A percentile compares a stretch with the other conserved stretches of the same genome.
phyloP scores from a whole-genome alignment of 192 early-diverging fungal genomes.

The Coemansia sp. region DNA sequence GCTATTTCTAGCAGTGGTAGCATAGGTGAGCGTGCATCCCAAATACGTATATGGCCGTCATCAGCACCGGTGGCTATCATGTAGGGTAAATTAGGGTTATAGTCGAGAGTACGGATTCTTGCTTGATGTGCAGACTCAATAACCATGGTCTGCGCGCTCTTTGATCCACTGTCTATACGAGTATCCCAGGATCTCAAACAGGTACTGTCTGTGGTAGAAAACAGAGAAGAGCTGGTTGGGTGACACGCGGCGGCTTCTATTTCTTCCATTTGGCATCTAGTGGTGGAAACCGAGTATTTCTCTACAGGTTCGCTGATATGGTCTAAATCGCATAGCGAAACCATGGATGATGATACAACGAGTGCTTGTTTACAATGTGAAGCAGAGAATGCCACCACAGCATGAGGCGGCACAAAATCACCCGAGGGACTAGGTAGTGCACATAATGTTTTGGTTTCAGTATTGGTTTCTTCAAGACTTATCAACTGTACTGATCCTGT shows the following conservation, averaged over 20 bases:
- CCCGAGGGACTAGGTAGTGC: no score
- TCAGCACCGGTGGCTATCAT: conserved; percentile 82
- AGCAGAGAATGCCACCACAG: no score
- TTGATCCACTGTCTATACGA: conserved; percentile 38
- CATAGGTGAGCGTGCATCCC: conserved; percentile 69
- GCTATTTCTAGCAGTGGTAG: conserved; percentile 62
- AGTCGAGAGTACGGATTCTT: conserved; percentile 71
- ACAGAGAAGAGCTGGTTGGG: conserved; percentile 7
- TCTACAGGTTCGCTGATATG: no score
- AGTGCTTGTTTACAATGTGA: no score
- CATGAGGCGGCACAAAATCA: no score
- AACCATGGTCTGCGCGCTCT: conserved; percentile 10
- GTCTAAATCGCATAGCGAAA: no score
- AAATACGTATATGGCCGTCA: conserved; percentile 82
- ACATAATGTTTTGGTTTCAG: no score
- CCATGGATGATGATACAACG: no score
- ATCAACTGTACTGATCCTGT: no score
- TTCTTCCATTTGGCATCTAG: conserved; percentile 17
- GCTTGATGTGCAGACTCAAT: conserved; percentile 67
- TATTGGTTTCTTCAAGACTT: no score
- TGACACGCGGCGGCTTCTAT: conserved; percentile 32
- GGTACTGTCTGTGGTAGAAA: conserved; percentile 60
- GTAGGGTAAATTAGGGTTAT: conserved; percentile 84
- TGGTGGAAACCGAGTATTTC: no score
- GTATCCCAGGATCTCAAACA: conserved; percentile 70